Conservation (phyloP, 257 asterid genomes). For the Plantago ovata region DNA sequence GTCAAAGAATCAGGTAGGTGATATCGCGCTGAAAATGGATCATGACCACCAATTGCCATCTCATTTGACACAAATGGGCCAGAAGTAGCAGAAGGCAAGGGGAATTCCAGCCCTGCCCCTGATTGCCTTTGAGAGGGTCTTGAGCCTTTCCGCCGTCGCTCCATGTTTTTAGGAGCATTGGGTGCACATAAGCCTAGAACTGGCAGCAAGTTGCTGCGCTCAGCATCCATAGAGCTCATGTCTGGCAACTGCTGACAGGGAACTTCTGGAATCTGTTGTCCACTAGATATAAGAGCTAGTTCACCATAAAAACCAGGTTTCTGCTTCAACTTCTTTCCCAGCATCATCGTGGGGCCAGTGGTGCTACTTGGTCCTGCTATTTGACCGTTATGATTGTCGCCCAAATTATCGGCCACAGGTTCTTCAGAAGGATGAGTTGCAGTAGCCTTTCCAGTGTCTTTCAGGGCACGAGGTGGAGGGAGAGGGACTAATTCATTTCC, state of each 20-base stretch:
- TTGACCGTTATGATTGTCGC: conserved; percentile 24
- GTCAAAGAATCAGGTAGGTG: conserved; percentile 37
- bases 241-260: conserved; percentile 27
- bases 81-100: conserved; percentile 27
- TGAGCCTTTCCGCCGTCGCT: conserved; percentile 33
- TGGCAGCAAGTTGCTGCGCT: conserved; percentile 37
- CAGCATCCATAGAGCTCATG: conserved; percentile 21
- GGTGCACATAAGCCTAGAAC: conserved; percentile 58
- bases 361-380: conserved; percentile 27
- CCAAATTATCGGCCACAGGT: conserved; percentile 29
- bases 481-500: conserved; percentile 42
- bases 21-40: conserved; percentile 25
- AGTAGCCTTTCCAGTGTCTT: conserved; percentile 31
- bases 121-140: conserved; percentile 38
- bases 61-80: conserved; percentile 28
- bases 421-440: conserved; percentile 39
- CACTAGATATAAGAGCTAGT: conserved; percentile 32
- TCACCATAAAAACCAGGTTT: conserved; percentile 32
- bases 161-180: conserved; percentile 47
- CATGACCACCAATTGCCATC: conserved; percentile 25
- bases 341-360: conserved; percentile 34
- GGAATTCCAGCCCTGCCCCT: conserved; percentile 38
- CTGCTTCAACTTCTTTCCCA: conserved; percentile 40
- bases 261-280: conserved; percentile 31
- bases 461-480: conserved; percentile 30